Evolutionary conservation across 2,329 filamentous ascomycete species (phyloP), one percentile per base, ranked within the genome.

Genomic region (Lasiodiplodia hormozganensis): DNA sequence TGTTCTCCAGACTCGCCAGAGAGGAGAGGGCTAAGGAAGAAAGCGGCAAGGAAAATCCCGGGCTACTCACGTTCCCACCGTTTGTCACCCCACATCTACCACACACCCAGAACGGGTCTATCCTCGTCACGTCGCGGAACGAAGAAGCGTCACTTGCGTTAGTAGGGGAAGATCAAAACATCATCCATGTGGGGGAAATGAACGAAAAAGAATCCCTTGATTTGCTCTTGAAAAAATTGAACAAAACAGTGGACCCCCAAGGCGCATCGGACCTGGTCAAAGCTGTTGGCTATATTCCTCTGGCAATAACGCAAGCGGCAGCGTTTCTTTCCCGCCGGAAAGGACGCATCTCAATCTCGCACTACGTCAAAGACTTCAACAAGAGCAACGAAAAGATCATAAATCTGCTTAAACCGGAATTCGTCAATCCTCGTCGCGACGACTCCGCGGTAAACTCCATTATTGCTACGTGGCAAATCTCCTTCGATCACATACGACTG

Each of bases 381-480:
- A 70, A 76, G 52, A 78, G 74, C 70, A 75, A 81, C 21, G 43
- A 69, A 53, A 74, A 76, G 38, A 72, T 73, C 68, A 69, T 65
- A n/a, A 69, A 54, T n/a, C 69, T 74, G 25, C 70, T 75, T 1
- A 69, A 70, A 47, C 62, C 16, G 52, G 76, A 82, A 11, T 68
- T 12, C 31, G 73, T 72, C 23, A 73, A 81, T 31, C 68, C 78
- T 5, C 75, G 78, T 10, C 75, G 79, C 23, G 79, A 82, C 62
- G 5, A 47, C 12, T 71, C 70, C 38, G 76, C 76, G 14, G 72
- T 72, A 38, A 79, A 82, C 64, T 78, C 80, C 1, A 71, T 82
- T 1, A 73, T 79, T 2, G 58, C 68, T 0, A 82, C 79, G 0
- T 83, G 77, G 79, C 76, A 79, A 4, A 70, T 74, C 0, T 74